Evolutionary conservation across 1,284 basidiomycete genomes (phyloP).

Genomic region (Malassezia sp.): DNA sequence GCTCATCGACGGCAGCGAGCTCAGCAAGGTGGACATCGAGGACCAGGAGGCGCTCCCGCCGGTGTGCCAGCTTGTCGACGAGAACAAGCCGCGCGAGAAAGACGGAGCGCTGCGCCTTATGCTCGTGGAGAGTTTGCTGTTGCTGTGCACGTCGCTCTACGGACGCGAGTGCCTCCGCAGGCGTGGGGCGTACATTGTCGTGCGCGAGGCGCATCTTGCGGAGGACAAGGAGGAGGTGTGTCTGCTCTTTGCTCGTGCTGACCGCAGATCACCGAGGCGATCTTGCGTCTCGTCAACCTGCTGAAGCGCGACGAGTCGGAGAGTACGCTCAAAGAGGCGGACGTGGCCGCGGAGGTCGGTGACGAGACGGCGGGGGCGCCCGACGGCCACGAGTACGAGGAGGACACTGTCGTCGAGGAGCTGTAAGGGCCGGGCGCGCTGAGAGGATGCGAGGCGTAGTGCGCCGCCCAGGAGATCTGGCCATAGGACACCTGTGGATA

Average conservation of each 20-base stretch:
- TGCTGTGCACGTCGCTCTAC: conserved; percentile 77
- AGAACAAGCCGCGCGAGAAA: conserved; percentile 69
- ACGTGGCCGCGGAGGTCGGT: conserved; percentile 21
- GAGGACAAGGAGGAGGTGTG: conserved; percentile 68
- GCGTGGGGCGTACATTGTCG: conserved; percentile 76
- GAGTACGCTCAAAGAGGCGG: conserved; percentile 24
- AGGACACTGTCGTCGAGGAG: no score
- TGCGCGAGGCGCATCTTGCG: conserved; percentile 66
- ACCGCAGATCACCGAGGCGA: conserved; percentile 34
- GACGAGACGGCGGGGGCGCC: conserved; percentile 21
- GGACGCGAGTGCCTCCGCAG: conserved; percentile 69
- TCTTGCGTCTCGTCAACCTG: conserved; percentile 42
- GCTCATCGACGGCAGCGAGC: conserved; percentile 81
- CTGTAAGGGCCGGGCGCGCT: no score
- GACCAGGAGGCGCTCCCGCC: conserved; percentile 78
- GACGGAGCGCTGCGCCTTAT: conserved; percentile 70
- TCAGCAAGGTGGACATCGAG: conserved; percentile 49
- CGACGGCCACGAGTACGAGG: conserved; percentile 14
- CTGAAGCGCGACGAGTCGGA: conserved; percentile 42
- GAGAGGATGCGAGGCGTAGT: no score
- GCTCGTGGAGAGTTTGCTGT: conserved; percentile 74
- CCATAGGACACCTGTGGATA: conserved; percentile 35
- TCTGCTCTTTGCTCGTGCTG: conserved; percentile 10
- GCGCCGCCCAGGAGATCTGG: no score
- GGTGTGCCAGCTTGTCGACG: conserved; percentile 74